A percentile compares a stretch with the other conserved stretches of the same genome.
These are phyloP conservation scores for Mrakia frigida DNA, from an alignment of 768 basidiomycete species.

Conservation along the genomic window DNA sequence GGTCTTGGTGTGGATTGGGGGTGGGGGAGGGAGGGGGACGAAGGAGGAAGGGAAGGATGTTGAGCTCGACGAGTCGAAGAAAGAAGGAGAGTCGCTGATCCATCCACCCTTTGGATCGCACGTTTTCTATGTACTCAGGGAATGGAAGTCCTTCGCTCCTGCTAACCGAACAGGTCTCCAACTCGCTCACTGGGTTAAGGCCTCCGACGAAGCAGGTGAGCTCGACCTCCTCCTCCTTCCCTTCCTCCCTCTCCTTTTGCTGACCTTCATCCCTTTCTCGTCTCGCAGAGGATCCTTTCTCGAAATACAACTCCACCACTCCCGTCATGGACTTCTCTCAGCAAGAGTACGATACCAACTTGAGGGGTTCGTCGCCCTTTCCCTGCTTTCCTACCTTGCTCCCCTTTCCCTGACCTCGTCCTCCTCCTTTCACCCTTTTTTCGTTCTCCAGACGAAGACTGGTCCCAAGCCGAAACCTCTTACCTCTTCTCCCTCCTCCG, in stretches of 20 bases:
- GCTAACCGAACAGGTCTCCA: constrained; percentile 57
- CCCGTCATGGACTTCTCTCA: constrained; percentile 56
- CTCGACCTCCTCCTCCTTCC: not conserved
- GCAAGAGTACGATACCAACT: constrained; percentile 76
- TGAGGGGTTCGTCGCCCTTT: constrained; percentile 56
- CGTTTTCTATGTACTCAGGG: constrained; percentile 51
- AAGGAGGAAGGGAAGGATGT: not conserved
- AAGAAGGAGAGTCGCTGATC: not conserved
- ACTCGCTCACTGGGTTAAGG: constrained; percentile 79
- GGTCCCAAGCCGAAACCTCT: constrained; percentile 91
- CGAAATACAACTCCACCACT: constrained; percentile 67
- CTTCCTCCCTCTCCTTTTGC: not conserved
- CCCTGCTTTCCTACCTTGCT: not conserved
- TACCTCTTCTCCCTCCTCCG: constrained; percentile 76
- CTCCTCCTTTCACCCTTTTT: not conserved
- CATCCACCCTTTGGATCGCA: not conserved
- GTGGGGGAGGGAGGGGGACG: not conserved
- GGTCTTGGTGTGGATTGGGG: not conserved
- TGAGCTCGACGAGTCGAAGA: not conserved
- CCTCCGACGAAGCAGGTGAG: not conserved
- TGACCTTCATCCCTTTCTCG: not conserved
- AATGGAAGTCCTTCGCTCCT: constrained; percentile 62
- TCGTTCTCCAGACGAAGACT: constrained; percentile 61
- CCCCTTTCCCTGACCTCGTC: constrained; percentile 3
- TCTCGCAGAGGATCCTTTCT: constrained; percentile 58